Conservation (phyloP, 805 yeast species). For the Metschnikowia lunata region DNA sequence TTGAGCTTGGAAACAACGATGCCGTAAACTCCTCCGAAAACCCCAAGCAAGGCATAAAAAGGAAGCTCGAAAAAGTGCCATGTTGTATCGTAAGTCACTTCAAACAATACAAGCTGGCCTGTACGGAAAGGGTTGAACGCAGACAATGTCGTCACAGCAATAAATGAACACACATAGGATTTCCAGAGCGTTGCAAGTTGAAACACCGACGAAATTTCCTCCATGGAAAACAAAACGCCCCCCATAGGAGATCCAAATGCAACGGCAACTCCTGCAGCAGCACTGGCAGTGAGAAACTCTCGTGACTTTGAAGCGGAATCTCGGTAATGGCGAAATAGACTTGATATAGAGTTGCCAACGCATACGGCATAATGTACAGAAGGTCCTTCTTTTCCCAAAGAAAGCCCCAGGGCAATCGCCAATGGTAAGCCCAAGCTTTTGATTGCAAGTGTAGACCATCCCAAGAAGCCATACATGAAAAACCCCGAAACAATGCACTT, state of each 20-base stretch:
- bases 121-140: conserved; percentile 87
- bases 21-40: conserved; percentile 92
- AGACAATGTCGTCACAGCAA: conserved; percentile 79
- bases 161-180: conserved; percentile 83
- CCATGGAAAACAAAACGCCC: conserved; percentile 90
- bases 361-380: conserved; percentile 97
- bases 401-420: conserved; percentile 87
- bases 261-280: conserved; percentile 98
- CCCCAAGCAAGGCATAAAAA: conserved; percentile 69
- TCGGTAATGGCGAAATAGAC: conserved; percentile 43
- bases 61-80: conserved; percentile 90
- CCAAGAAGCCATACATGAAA: conserved; percentile 69
- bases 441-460: conserved; percentile 63
- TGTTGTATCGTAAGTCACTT: conserved; percentile 78
- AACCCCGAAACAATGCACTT: conserved; percentile 93
- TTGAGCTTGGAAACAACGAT: conserved; percentile 71
- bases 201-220: conserved; percentile 77
- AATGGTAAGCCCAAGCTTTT: conserved; percentile 82
- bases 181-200: conserved; percentile 83
- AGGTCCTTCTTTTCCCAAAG: conserved; percentile 98
- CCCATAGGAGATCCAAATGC: conserved; percentile 97
- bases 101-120: conserved; percentile 90
- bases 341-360: conserved; percentile 79
- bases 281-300: conserved; percentile 78
- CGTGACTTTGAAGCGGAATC: conserved; percentile 43